Evolutionary conservation across 768 basidiomycete species (phyloP).

Genomic region (Baorangia bicolor): DNA sequence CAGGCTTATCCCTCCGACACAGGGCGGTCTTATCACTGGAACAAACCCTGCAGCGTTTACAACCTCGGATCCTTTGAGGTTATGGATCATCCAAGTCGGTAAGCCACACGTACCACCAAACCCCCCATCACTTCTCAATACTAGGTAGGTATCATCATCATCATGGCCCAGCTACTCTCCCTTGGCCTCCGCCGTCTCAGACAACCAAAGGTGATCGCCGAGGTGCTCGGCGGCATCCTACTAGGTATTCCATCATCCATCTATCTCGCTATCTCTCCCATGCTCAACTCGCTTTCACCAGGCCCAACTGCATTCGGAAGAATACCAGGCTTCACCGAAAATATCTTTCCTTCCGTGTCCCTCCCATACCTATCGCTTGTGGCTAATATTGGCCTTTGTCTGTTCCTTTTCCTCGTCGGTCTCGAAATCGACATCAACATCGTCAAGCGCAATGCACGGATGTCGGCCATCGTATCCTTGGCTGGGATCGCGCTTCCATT

Average conservation of each 20-base stretch:
- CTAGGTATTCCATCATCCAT: constrained; percentile 51
- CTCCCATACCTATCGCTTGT: constrained; percentile 78
- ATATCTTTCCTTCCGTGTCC: constrained; percentile 77
- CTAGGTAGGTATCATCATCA: constrained; percentile 71
- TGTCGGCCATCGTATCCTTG: constrained; percentile 67
- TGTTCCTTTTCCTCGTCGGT: constrained; percentile 92
- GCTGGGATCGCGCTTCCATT: constrained; percentile 90
- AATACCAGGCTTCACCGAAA: constrained; percentile 84
- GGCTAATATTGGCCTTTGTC: constrained; percentile 84
- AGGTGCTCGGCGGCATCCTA: constrained; percentile 88
- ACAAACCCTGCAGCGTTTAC: constrained; percentile 71
- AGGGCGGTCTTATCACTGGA: constrained; percentile 78
- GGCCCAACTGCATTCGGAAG: constrained; percentile 65
- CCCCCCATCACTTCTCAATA: not conserved
- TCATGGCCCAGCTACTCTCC: constrained; percentile 73
- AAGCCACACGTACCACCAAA: constrained; percentile 19
- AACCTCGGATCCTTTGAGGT: constrained; percentile 61
- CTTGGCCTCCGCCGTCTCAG: constrained; percentile 68
- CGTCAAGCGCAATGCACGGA: constrained; percentile 73
- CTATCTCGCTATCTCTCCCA: constrained; percentile 33
- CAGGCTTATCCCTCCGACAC: not conserved
- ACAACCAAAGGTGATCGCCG: constrained; percentile 85
- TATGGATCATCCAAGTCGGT: constrained; percentile 84
- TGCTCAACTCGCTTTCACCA: not conserved
- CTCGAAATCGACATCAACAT: constrained; percentile 83